Evolutionary conservation across 2,329 filamentous ascomycete species (phyloP), one percentile per base, ranked within the genome.

Genomic region (Sclerotinia borealis): DNA sequence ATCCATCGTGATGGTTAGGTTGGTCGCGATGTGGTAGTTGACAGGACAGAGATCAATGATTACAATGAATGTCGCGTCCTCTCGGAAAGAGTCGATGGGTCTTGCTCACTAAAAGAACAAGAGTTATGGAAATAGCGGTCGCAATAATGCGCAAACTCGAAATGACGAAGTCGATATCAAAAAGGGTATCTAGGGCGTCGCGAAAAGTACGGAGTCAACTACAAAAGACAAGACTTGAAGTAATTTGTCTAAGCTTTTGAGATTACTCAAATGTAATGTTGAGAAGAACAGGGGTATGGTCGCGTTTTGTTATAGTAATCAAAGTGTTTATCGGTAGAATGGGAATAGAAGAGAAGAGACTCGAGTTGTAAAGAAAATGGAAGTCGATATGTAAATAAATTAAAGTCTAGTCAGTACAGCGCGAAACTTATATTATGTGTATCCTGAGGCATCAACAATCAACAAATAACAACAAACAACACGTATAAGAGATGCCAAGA

Each of bases 1-100:
- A 51, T 71, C 69, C 69, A 72, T 71, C 48, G 58, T 66, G 64
- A 63, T 22, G 27, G 36, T 45, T 34, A 17, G 27, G 43, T 17
- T 34, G 17, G 17, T 49, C 54, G 39, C 54, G 54, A 34, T 39
- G 31, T 45, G 39, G 54, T 45, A 39, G 41, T 43, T 17, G 54
- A 45, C 39, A 56, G 54, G 39, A 56, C 54, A 11, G 39, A 45
- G 39, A 56, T 45, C 54, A 45, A 56, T 22, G 11, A 34, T 43
- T 43, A 56, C 52, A 55, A 43, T 34, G 52, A 43, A 22, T 43
- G 27, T 56, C 54, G 39, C 54, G 54, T 45, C 54, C 54, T 45
- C 54, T 56, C 54, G 27, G 27, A 56, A 45, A 27, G 29, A 31
- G 19, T 45, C 37, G 39, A 56, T 45, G 22, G 15, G 15, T 25